Evolutionary conservation across 208 protist species (phyloP), one percentile per base, ranked within the genome.

Genomic region (Trypanosoma congolense): DNA sequence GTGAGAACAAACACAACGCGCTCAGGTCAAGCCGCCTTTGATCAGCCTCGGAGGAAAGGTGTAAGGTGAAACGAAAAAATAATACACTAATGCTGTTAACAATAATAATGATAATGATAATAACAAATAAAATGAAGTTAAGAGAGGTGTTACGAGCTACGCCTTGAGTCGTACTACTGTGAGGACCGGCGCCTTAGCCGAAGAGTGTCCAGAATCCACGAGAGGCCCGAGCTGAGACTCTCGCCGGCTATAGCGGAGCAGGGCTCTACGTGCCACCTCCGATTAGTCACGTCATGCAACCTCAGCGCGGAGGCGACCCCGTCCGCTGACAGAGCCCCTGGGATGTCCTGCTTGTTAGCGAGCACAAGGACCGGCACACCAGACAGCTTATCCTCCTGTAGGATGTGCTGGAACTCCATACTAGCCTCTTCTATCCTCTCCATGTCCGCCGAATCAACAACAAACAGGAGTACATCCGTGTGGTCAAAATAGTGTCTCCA

Each of bases 301-400:
- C 87, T 61, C 19, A 98, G 70, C 21, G 59, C 54, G 21, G 82
- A 72, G 2, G 74, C 57, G 22, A 97, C 48, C 47, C 92, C 84
- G 3, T 80, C 78, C 2, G 81, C 58, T 5, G 69, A 58, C 41
- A 96, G 53, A 1, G 96, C 94, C 16, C 78, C 89, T 22, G 89
- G 70, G 16, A 98, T 63, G 53, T 99, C 97, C 65, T 98, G 92
- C 77, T 99, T 99, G 75, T 99, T 99, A 16, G 97, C 97, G 24
- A 97, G 96, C 16, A 99, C 53, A 6, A 99, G 82, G 21, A 99
- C 57, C 25, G 96, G 94, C 24, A 97, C 67, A 40, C 93, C 84
- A 3, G 60, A 62, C 3, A 98, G 71, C 64, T 97, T 96, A 47
- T 97, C 94, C 57, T 98, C 95, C 58, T 96, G 80, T 38, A 98